phyloP scores from a whole-genome alignment of 2,329 filamentous ascomycete genomes.

The Pseudogymnoascus sp. region DNA sequence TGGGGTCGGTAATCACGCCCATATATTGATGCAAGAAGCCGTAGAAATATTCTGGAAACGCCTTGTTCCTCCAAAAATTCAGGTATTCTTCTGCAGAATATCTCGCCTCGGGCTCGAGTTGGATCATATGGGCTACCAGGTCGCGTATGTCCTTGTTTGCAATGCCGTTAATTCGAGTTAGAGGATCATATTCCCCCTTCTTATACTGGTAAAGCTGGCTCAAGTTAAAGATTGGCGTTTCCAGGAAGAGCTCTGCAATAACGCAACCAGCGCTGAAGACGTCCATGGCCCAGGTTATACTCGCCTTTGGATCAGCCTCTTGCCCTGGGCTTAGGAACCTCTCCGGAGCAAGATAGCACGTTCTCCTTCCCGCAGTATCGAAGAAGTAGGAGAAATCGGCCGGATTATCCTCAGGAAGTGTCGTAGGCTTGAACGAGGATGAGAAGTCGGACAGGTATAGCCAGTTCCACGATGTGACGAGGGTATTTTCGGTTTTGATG shows the following conservation, averaged over 20 bases:
- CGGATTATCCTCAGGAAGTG: slow-evolving; percentile 91
- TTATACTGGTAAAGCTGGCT: slow-evolving; percentile 94
- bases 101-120: slow-evolving; percentile 81
- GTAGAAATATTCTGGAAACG: slow-evolving; percentile 96
- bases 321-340: slow-evolving; percentile 70
- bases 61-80: slow-evolving; percentile 82
- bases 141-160: slow-evolving; percentile 80
- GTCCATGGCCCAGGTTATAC: slow-evolving; percentile 90
- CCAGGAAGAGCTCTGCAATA: slow-evolving; percentile 91
- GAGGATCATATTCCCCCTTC: slow-evolving; percentile 84
- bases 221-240: slow-evolving; percentile 93
- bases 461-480: slow-evolving; percentile 99
- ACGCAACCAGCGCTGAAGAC: slow-evolving; percentile 96
- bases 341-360: slow-evolving; percentile 92
- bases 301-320: slow-evolving; percentile 54
- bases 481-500: slow-evolving; percentile 94
- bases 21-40: slow-evolving; percentile 97
- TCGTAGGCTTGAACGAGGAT: slow-evolving; percentile 87
- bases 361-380: slow-evolving; percentile 81
- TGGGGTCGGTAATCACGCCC: slow-evolving; percentile 87
- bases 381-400: slow-evolving; percentile 98
- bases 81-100: slow-evolving; percentile 93
- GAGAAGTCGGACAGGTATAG: slow-evolving; percentile 97
- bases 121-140: slow-evolving; percentile 92
- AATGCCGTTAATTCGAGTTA: slow-evolving; percentile 74